Conservation (phyloP, 23 red algal genomes). For the Pyropia haitanensis region DNA sequence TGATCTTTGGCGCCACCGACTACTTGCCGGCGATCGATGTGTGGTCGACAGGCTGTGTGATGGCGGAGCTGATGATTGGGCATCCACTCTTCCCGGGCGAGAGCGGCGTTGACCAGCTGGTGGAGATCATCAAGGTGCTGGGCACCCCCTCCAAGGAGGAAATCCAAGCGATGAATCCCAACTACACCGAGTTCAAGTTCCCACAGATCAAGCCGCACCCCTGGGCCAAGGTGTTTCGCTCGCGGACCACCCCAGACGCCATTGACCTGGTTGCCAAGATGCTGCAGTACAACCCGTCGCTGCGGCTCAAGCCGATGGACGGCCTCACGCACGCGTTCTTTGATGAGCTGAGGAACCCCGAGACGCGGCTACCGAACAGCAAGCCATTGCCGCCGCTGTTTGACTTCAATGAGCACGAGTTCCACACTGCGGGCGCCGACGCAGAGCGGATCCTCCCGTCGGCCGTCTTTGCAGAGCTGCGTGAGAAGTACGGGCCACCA, state of each 20-base stretch:
- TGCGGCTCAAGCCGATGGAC: constrained; percentile 64
- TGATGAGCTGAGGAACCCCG: constrained; percentile 66
- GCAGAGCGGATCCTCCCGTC: constrained; percentile 43
- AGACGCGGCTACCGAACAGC: constrained; percentile 48
- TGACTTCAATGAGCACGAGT: constrained; percentile 89
- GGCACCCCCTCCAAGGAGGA: constrained; percentile 87
- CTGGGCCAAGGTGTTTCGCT: constrained; percentile 69
- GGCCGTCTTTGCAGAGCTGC: constrained; percentile 30
- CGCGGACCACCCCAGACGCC: constrained; percentile 54
- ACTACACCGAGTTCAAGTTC: constrained; percentile 91
- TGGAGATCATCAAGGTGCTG: constrained; percentile 93
- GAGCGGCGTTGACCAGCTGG: constrained; percentile 86
- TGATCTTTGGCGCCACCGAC: constrained; percentile 89
- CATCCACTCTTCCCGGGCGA: constrained; percentile 93
- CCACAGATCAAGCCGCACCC: constrained; percentile 70
- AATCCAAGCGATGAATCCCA: constrained; percentile 82
- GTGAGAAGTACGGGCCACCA: constrained; percentile 41
- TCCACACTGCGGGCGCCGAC: constrained; percentile 47
- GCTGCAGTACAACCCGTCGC: constrained; percentile 75
- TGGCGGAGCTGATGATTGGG: constrained; percentile 89
- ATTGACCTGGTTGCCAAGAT: constrained; percentile 89
- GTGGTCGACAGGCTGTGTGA: constrained; percentile 94
- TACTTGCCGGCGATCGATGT: constrained; percentile 91
- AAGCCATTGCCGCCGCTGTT: constrained; percentile 87
- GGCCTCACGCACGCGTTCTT: constrained; percentile 87